Conservation (phyloP, 176 grass and related monocot genomes). For the Oryza meyeriana region DNA sequence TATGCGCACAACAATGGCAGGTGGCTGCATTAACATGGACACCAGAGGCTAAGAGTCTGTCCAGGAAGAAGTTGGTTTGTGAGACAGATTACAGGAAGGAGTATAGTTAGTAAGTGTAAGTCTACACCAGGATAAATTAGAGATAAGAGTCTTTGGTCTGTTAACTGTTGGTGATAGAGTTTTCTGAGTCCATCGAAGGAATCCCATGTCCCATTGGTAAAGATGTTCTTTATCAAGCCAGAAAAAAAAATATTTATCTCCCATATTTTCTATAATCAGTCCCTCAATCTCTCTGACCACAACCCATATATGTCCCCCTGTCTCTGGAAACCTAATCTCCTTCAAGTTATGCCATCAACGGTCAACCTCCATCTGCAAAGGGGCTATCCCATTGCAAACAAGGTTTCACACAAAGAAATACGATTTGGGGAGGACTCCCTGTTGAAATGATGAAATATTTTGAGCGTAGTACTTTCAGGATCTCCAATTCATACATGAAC, state of each 20-base stretch:
- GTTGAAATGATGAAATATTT: conserved; percentile 1
- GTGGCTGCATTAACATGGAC: neutral
- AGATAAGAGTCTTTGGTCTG: neutral
- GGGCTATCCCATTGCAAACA: neutral
- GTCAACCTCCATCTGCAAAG: neutral
- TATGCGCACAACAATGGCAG: too few species aligned
- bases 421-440: neutral
- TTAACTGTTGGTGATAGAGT: neutral
- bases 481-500: conserved; percentile 20
- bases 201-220: neutral
- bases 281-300: neutral
- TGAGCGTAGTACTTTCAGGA: neutral
- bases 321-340: neutral
- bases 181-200: neutral
- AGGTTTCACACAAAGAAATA: neutral
- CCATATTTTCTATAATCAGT: neutral
- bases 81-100: neutral
- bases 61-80: neutral
- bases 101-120: too few species aligned
- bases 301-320: neutral
- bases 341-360: neutral
- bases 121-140: too few species aligned
- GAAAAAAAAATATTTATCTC: neutral
- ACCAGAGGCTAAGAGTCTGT: neutral
- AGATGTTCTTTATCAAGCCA: neutral